Percentiles rank a stretch among this genome's conserved stretches.
Conservation (phyloP, 2,329 filamentous ascomycete genomes). For the Zymoseptoria ardabiliae region DNA sequence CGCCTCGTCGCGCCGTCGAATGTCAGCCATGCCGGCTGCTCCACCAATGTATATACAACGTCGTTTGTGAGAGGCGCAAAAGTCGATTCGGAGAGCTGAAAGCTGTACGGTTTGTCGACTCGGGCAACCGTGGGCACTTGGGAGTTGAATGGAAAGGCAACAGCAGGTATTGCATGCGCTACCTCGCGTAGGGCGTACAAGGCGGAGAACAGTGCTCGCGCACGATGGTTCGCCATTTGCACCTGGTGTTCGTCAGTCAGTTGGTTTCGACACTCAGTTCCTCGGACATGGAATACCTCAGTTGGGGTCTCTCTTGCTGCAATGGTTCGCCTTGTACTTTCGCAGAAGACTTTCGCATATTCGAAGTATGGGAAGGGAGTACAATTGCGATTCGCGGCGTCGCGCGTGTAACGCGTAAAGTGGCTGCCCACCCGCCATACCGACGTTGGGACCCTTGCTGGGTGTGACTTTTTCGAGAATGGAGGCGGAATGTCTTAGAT, state of each 20-base stretch:
- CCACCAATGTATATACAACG: constrained; percentile 60
- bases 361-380: constrained; percentile 5
- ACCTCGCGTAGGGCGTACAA: constrained; percentile 11
- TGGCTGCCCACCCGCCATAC: too few relatives aligned
- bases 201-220: constrained; percentile 12
- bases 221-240: constrained; percentile 2
- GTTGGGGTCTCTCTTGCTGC: neutral
- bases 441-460: constrained; percentile 18
- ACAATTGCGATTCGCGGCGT: constrained; percentile 10
- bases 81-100: constrained; percentile 65
- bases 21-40: constrained; percentile 65
- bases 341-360: constrained; percentile 7
- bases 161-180: constrained; percentile 27
- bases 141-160: constrained; percentile 69
- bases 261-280: neutral
- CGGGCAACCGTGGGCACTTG: constrained; percentile 76
- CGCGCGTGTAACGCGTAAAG: constrained; percentile 19
- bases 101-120: constrained; percentile 58
- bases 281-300: neutral
- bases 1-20: constrained; percentile 58
- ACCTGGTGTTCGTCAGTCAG: neutral
- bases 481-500: constrained; percentile 16
- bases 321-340: constrained; percentile 5
- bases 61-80: constrained; percentile 53
- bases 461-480: constrained; percentile 19